Percentiles rank a stretch among this genome's conserved stretches.
Conservation (phyloP, 2,329 filamentous ascomycete genomes). For the Calonectria pteridis region DNA sequence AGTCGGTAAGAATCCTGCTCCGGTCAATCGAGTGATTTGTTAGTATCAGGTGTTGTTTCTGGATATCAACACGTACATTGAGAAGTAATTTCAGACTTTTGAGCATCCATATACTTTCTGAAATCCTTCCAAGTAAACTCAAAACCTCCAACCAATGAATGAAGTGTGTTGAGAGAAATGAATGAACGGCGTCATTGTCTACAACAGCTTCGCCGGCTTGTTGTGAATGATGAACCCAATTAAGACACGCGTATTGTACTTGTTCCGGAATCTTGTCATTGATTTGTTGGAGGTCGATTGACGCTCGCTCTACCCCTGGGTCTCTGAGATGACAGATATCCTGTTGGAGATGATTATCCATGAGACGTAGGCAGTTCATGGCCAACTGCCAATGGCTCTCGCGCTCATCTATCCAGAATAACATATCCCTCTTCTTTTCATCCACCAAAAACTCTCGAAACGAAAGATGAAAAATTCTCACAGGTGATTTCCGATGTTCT, state of each 20-base stretch:
- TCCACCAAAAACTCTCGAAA: slow-evolving; percentile 55
- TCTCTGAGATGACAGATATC: not conserved
- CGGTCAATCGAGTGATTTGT: no score
- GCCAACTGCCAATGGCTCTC: no score
- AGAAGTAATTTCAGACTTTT: not conserved
- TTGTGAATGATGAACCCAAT: not conserved
- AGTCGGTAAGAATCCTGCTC: no score
- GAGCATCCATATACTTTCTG: not conserved
- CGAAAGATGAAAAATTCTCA: slow-evolving; percentile 41
- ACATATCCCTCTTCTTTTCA: slow-evolving; percentile 28
- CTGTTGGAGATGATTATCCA: not conserved
- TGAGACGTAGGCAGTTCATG: not conserved
- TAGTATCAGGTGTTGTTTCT: no score
- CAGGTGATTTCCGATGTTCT: fast-evolving
- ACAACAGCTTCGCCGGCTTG: not conserved
- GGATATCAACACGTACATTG: no score
- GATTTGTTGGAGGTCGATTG: not conserved
- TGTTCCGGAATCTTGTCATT: not conserved
- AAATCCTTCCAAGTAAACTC: not conserved
- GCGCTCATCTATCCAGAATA: no score
- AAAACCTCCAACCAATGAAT: slow-evolving; percentile 1
- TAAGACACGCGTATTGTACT: not conserved
- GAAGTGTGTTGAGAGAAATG: not conserved
- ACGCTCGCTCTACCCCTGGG: not conserved
- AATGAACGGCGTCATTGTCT: not conserved